Base-by-base conservation (phyloP, 2,329 filamentous ascomycete species). In the Epichloe typhina region DNA sequence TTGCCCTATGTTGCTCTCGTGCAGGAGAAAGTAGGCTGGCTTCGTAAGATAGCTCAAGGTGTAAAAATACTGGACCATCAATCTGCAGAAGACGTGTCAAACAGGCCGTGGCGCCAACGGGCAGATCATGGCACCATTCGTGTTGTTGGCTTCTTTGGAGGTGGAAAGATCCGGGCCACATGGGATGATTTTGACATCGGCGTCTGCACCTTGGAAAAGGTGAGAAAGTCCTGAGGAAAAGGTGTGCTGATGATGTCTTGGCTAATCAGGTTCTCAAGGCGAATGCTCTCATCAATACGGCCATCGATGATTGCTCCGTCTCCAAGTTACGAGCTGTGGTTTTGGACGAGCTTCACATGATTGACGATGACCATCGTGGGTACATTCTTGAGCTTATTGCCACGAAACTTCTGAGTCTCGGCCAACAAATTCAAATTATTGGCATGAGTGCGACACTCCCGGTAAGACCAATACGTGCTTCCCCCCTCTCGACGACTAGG, bases 381-480 rank as follows among this genome's bases (percentile, higher is more conserved):
- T 89, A 89, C 61, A 71, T 89, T 1, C 69, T 89, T 50, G 86
- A 90, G 61, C 69, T 89, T 5, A 79, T 88, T 66, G 80, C 82
- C 5, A 85, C 84, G 3, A 89, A 89, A 60, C 61, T 89, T 33
- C 67, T 88, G n/a, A 76, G 80, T 51, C 66, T 89, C 21, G 81
- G 79, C 26, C 78, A 86, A 52, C 67, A 73, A 23, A 72, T 86
- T 17, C 85, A 89, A 60, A 80, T 89, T 19, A 69, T 88, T 52
- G 85, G 83, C 56, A 89, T 90, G 86, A 89, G 86, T 58, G 86
- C 86, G 4, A 89, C 86, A 0, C 70, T 90, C 45, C 81, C 82
- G 50, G 83, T 86, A 67, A 59, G 75, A 19, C 9, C 3, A 17
- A 17, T 17, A 17, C 23, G 2, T 7, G 12, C 17, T 38, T 5